Percentiles rank a stretch among this genome's conserved stretches.
Conservation (phyloP, 352 stramenopile genomes). For the Saprolegnia parasitica region DNA sequence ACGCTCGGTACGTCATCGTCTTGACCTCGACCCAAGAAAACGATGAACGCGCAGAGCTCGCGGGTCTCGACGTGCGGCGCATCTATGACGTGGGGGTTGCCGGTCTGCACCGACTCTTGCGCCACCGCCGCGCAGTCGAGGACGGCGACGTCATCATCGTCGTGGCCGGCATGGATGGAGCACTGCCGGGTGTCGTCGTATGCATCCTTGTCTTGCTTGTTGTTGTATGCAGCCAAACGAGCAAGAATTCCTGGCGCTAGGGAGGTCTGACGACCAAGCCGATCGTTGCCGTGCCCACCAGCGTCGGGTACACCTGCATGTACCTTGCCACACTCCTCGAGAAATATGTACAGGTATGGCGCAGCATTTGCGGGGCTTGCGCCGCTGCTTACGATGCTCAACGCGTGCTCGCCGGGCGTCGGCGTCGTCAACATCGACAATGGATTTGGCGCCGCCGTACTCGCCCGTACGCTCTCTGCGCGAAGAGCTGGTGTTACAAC, state of each 20-base stretch:
- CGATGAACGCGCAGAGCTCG: constrained; percentile 60
- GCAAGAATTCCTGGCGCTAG: constrained; percentile 30
- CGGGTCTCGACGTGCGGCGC: constrained; percentile 72
- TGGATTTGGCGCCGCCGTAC: constrained; percentile 94
- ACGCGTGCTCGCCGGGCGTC: constrained; percentile 95
- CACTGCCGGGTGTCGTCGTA: constrained; percentile 95
- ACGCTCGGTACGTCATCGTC: constrained; percentile 60
- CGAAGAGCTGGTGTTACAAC: neutral
- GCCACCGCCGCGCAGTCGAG: constrained; percentile 79
- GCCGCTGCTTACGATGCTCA: constrained; percentile 97
- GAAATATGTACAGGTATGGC: constrained; percentile 45
- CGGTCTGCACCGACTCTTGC: constrained; percentile 90
- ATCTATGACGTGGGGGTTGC: constrained; percentile 93
- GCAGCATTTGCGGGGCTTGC: constrained; percentile 87
- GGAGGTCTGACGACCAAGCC: constrained; percentile 75
- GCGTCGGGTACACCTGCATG: constrained; percentile 83
- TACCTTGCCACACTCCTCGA: neutral
- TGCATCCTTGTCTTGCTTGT: constrained; percentile 31
- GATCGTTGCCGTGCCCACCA: constrained; percentile 89
- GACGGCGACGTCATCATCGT: constrained; percentile 92
- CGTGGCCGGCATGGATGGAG: constrained; percentile 96
- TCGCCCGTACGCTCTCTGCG: constrained; percentile 57
- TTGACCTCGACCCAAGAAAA: neutral
- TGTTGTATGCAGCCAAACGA: too few relatives aligned
- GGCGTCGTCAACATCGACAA: constrained; percentile 99